phyloP scores from a whole-genome alignment of 169 alveolate species.

The Fabrea salina region DNA sequence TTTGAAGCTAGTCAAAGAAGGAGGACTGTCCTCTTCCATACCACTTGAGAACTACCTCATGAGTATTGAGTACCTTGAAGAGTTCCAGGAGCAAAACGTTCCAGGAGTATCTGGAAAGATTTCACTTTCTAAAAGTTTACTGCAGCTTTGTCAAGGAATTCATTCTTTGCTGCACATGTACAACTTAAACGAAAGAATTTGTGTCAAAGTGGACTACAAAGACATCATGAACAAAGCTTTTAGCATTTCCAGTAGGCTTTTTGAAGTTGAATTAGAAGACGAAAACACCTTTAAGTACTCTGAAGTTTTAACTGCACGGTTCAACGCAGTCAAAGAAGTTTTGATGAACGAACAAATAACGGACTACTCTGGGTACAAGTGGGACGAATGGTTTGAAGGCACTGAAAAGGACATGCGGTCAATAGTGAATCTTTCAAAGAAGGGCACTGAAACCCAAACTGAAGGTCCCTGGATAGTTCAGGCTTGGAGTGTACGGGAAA shows the following conservation, averaged over 20 bases:
- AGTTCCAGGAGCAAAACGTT: background rate
- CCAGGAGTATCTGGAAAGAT: background rate
- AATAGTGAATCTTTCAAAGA: background rate
- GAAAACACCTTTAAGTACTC: background rate
- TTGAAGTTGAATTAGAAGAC: background rate
- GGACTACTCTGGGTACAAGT: slow-evolving; percentile 11
- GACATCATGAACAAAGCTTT: background rate
- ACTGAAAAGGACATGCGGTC: slow-evolving; percentile 2
- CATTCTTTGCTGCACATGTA: slow-evolving; percentile 10
- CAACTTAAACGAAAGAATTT: background rate
- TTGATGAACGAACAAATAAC: background rate
- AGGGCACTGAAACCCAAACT: background rate
- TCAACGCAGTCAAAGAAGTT: background rate
- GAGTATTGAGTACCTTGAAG: background rate
- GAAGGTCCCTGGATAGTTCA: slow-evolving; percentile 12
- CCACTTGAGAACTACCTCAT: background rate
- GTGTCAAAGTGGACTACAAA: slow-evolving; percentile 9
- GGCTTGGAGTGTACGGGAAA: background rate
- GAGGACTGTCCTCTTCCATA: slow-evolving; percentile 5
- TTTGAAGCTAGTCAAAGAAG: slow-evolving; percentile 31
- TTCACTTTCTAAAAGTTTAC: background rate
- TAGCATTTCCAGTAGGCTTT: background rate
- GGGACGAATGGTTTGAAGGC: slow-evolving; percentile 20
- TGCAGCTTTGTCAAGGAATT: background rate
- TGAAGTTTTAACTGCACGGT: background rate